phyloP scores from a whole-genome alignment of 495 filamentous ascomycete species.

The Diplogelasinospora grovesii region DNA sequence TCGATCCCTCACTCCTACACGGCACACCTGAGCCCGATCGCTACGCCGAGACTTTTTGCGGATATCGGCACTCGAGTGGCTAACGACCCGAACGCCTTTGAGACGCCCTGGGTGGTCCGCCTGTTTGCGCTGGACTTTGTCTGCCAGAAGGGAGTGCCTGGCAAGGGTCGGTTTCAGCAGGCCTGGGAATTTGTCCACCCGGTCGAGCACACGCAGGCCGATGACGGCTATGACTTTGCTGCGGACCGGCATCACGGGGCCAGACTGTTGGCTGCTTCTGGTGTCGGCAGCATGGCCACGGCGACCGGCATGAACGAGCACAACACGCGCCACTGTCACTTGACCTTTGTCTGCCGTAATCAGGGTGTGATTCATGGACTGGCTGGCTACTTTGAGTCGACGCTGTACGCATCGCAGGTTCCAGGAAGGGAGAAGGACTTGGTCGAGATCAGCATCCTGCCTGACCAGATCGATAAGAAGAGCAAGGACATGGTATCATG shows the following conservation, averaged over 20 bases:
- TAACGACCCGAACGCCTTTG: constrained; percentile 70
- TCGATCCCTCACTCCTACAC: constrained; percentile 91
- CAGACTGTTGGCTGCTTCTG: constrained; percentile 34
- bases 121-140: constrained; percentile 83
- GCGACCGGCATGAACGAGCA: constrained; percentile 72
- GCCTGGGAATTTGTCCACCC: constrained; percentile 62
- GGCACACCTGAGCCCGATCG: constrained; percentile 82
- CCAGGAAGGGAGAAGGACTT: constrained; percentile 33
- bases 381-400: constrained; percentile 91
- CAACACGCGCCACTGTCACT: constrained; percentile 69
- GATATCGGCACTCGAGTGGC: constrained; percentile 58
- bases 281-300: constrained; percentile 54
- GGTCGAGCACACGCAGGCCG: constrained; percentile 43
- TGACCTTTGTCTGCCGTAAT: constrained; percentile 63
- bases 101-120: constrained; percentile 86
- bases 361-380: constrained; percentile 85
- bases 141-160: constrained; percentile 50
- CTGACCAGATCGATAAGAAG: constrained; percentile 85
- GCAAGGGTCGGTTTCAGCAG: constrained; percentile 52
- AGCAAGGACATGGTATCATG: constrained; percentile 94
- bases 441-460: constrained; percentile 89
- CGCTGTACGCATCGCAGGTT: constrained; percentile 55
- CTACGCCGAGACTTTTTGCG: constrained; percentile 77
- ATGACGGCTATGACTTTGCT: no score
- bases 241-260: constrained; percentile 42